Percentiles rank a stretch among this genome's conserved stretches.
These are phyloP conservation scores for Aspergillus sp. DNA, from an alignment of 2,329 filamentous ascomycete species.

Conservation along the genomic window DNA sequence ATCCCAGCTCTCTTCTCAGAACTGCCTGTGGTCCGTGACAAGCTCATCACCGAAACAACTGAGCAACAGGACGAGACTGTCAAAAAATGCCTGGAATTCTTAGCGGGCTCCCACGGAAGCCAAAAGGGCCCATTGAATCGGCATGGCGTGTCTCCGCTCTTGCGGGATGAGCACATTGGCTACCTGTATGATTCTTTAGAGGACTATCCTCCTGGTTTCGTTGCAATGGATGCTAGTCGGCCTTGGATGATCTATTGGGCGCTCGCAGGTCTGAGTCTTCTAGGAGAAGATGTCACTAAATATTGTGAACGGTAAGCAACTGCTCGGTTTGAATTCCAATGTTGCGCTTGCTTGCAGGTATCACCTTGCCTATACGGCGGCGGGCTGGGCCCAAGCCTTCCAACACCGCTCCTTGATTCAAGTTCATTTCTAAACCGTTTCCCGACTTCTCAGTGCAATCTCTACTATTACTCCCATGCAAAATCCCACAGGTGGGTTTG, in stretches of 20 bases:
- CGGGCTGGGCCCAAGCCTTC: neutral
- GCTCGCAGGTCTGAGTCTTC: constrained; percentile 68
- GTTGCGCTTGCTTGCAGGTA: constrained; percentile 7
- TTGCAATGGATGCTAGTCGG: constrained; percentile 77
- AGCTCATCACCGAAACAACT: constrained; percentile 67
- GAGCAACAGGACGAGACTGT: constrained; percentile 67
- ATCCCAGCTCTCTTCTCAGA: constrained; percentile 43
- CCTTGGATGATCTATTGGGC: constrained; percentile 97
- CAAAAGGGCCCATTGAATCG: constrained; percentile 60
- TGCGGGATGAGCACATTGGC: constrained; percentile 57
- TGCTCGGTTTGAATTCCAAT: constrained; percentile 6
- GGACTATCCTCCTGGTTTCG: constrained; percentile 68
- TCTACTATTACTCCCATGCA: constrained; percentile 79
- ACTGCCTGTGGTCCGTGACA: constrained; percentile 64
- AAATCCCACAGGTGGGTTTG: constrained; percentile 81
- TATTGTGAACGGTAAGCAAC: constrained; percentile 62
- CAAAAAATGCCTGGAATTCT: constrained; percentile 66
- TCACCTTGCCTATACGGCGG: neutral
- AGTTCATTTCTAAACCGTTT: constrained; percentile 9
- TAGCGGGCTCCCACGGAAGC: constrained; percentile 53
- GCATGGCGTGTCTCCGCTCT: constrained; percentile 73
- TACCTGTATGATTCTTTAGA: constrained; percentile 51
- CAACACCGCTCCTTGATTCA: neutral
- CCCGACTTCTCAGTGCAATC: constrained; percentile 51
- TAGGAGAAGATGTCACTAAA: constrained; percentile 69